Base-by-base conservation (phyloP, 176 grass and related monocot species). In the Panicum miliaceum region DNA sequence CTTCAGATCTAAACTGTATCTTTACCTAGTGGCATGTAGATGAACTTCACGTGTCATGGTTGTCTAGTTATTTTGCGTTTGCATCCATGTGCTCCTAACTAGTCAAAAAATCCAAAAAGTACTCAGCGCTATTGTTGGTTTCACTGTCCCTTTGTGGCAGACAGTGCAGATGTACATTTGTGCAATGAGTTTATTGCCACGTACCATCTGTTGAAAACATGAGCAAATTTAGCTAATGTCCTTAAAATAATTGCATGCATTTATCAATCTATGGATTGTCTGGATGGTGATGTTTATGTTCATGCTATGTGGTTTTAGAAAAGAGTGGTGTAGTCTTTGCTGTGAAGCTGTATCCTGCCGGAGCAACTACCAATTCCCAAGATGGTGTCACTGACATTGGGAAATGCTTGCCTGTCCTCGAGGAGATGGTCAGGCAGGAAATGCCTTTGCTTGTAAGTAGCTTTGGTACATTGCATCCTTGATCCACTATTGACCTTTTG, bases 331-430 rank as follows among this genome's bases (percentile, higher is more conserved):
- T 88, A 6, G 83, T 98, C 48, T 92, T 89, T 75, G 89, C 89
- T 64, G 91, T 98, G 29, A 98, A 98, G 84, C 36, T 98, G 45
- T 96, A 98, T 86, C 96, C 96, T 84, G 93, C 93, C 48, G 91
- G 93, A 81, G 96, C 91, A 85, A 98, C 93, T 52, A 98, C 96
- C 8, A 98, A 98, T 86, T 98, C 96, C 71, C 93, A 95, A 90
- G 89, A 98, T 64, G 93, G 93, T 3, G 96, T 98, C 50, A 96
- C 93, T 50, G 89, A 94, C 87, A 81, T 98, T 73, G 93, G 87
- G 51, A 95, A 98, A 46, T 98, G 96, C 61, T 76, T 95, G 64
- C 89, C 89, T 71, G 91, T 98, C 25, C 85, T 98, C 11, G 96
- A 96, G 75, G 91, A 96, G 53, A 96, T 98, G 96, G 83, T 75